Conservation (phyloP, 2,329 filamentous ascomycete genomes). For the Plectosphaerella cucumerina region DNA sequence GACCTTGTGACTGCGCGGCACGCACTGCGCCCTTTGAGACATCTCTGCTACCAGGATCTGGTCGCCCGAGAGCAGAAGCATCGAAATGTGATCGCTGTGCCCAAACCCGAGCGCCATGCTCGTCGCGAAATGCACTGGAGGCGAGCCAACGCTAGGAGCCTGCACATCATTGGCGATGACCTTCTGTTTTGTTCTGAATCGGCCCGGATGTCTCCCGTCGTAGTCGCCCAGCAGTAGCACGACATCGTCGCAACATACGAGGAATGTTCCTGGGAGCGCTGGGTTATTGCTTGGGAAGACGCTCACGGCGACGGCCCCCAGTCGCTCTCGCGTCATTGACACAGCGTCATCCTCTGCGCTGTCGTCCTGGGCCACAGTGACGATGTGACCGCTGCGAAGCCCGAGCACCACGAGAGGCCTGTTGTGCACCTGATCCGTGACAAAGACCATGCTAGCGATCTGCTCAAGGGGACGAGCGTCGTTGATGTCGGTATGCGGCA, state of each 20-base stretch:
- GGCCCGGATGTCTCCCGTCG: constrained; percentile 17
- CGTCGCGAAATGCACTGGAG: constrained; percentile 43
- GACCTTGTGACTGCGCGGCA: constrained; percentile 45
- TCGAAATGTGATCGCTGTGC: constrained; percentile 30
- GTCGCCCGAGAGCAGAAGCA: constrained; percentile 47
- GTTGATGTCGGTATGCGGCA: neutral
- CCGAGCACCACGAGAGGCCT: constrained; percentile 36
- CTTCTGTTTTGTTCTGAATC: constrained; percentile 35
- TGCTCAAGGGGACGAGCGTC: constrained; percentile 5
- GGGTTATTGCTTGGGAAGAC: constrained; percentile 20
- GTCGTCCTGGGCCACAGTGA: constrained; percentile 29
- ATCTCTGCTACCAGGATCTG: constrained; percentile 51
- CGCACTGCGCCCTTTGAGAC: constrained; percentile 36
- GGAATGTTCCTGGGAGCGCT: constrained; percentile 18
- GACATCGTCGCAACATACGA: constrained; percentile 45
- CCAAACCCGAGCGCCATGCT: constrained; percentile 35
- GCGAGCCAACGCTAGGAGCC: constrained; percentile 39
- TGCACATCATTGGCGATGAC: constrained; percentile 50
- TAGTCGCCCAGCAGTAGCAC: constrained; percentile 38
- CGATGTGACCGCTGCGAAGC: constrained; percentile 47
- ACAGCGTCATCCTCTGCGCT: neutral
- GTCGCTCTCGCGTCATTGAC: constrained; percentile 22
- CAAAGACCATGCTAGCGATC: constrained; percentile 39
- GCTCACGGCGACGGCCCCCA: constrained; percentile 31
- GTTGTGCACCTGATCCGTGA: constrained; percentile 17